Conservation (phyloP, 2,329 filamentous ascomycete genomes). For the Trichocomaceae sp. region DNA sequence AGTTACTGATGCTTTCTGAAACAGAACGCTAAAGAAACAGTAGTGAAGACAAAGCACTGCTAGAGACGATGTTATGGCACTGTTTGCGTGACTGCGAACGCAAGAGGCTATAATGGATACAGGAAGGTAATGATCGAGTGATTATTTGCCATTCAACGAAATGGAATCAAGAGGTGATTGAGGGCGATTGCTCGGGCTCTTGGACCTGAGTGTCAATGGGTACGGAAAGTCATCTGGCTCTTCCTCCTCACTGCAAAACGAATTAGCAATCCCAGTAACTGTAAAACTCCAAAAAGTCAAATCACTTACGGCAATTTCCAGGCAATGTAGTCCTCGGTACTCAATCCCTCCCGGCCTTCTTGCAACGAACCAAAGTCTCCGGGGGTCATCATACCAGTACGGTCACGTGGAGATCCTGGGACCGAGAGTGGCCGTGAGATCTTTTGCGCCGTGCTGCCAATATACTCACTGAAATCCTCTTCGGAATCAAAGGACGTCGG, state of each 20-base stretch:
- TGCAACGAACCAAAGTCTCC: conserved; percentile 96
- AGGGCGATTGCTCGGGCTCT: conserved; percentile 33
- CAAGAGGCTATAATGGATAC: not conserved
- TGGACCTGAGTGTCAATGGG: conserved; percentile 58
- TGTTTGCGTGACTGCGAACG: not conserved
- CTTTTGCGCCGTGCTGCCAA: conserved; percentile 88
- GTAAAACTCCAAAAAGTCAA: conserved; percentile 4
- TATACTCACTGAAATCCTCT: conserved; percentile 81
- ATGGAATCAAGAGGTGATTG: conserved; percentile 33
- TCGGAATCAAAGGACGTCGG: conserved; percentile 71
- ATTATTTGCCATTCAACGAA: conserved; percentile 24
- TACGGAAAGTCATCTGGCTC: conserved; percentile 74
- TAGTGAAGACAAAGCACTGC: not conserved
- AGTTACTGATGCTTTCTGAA: not conserved
- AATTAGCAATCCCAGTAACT: not conserved
- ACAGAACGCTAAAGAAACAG: not conserved
- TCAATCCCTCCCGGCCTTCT: conserved; percentile 86
- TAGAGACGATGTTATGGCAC: not conserved
- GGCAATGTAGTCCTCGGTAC: conserved; percentile 93
- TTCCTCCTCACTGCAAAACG: conserved; percentile 69
- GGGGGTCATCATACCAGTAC: conserved; percentile 96
- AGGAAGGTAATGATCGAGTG: not conserved
- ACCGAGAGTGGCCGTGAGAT: conserved; percentile 90
- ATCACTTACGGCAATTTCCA: conserved; percentile 89
- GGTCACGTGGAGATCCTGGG: conserved; percentile 83